Evolutionary conservation across 257 asterid genomes (phyloP).

Genomic region (Przewalskia tangutica): DNA sequence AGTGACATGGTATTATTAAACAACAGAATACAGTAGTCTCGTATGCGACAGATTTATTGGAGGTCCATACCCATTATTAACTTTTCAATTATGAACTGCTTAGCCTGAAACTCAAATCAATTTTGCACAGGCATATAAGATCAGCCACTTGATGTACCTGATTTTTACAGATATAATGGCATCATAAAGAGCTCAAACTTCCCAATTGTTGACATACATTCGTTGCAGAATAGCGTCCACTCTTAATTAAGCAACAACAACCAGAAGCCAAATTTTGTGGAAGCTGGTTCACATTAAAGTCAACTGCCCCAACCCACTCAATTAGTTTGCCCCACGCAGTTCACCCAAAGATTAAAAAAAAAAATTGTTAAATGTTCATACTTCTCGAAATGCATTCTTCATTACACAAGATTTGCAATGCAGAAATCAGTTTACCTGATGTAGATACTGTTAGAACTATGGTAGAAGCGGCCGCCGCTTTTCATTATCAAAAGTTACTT

Average conservation of each 20-base stretch:
- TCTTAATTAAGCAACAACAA: neutral
- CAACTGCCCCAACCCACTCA: neutral
- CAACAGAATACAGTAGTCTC: neutral
- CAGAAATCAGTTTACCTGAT: neutral
- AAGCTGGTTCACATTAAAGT: neutral
- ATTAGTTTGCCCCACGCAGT: neutral
- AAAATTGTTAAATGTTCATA: neutral
- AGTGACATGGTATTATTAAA: no score
- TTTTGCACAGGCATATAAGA: neutral
- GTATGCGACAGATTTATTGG: neutral
- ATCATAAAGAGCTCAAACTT: neutral
- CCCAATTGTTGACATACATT: neutral
- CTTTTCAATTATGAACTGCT: neutral
- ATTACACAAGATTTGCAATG: neutral
- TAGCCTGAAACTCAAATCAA: neutral
- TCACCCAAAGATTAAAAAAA: neutral
- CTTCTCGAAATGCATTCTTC: neutral
- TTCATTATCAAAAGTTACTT: no score
- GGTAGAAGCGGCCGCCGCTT: no score
- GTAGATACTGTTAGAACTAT: no score
- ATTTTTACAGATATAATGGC: neutral
- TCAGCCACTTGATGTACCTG: neutral
- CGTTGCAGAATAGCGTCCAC: neutral
- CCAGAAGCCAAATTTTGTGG: neutral
- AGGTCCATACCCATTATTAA: neutral